A percentile compares a stretch with the other conserved stretches of the same genome.
phyloP scores from a whole-genome alignment of 2,329 filamentous ascomycete species.

The Sporothrix schenckii region DNA sequence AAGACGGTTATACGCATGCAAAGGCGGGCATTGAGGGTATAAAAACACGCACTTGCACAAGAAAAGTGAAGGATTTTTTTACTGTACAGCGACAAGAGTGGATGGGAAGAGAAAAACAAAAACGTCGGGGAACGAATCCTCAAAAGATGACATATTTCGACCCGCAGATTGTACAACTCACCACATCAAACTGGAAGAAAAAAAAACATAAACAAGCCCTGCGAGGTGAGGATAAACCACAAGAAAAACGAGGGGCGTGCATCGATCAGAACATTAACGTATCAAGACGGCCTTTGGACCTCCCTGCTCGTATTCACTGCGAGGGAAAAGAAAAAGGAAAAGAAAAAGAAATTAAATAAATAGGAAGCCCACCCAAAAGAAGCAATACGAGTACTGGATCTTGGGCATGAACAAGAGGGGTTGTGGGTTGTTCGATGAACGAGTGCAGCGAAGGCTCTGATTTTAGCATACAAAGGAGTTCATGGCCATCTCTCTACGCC shows the following conservation, averaged over 20 bases:
- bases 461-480: too few species aligned
- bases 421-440: too few species aligned
- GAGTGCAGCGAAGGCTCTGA: too few species aligned
- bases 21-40: background rate
- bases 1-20: background rate
- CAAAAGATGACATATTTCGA: background rate
- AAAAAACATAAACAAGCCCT: too few species aligned
- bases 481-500: background rate
- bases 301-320: too few species aligned
- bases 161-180: background rate
- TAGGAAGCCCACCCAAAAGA: background rate
- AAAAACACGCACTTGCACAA: background rate
- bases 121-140: background rate
- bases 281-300: too few species aligned
- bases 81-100: background rate
- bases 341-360: background rate
- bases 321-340: background rate
- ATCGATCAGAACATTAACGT: background rate
- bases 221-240: too few species aligned
- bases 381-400: background rate
- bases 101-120: background rate
- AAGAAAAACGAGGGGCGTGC: background rate
- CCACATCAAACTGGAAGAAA: background rate
- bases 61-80: background rate
- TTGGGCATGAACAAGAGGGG: conserved; percentile 10